These are phyloP conservation scores for Madurella fahalii DNA, from an alignment of 2,329 filamentous ascomycete species.

Conservation along the genomic window DNA sequence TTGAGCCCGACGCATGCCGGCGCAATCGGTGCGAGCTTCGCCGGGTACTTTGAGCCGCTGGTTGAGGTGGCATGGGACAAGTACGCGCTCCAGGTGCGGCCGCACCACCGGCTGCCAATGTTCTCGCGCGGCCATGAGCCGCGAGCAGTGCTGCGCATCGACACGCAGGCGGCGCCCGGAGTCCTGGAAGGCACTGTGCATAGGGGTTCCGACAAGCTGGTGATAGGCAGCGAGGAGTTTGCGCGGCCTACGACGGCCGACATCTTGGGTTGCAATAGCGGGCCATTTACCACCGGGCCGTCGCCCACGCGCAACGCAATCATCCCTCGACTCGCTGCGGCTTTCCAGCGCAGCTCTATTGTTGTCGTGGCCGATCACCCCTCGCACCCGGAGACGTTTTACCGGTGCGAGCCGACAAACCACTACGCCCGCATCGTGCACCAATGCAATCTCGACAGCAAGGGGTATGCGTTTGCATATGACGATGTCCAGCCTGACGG, in stretches of 20 bases:
- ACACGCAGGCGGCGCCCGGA: conserved; percentile 61
- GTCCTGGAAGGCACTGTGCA: conserved; percentile 48
- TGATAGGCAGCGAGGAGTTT: conserved; percentile 44
- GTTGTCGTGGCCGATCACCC: conserved; percentile 42
- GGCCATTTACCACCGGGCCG: conserved; percentile 50
- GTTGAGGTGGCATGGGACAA: conserved; percentile 42
- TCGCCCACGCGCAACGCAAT: conserved; percentile 39
- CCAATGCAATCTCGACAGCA: conserved; percentile 47
- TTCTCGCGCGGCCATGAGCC: background rate
- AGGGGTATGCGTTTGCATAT: conserved; percentile 59
- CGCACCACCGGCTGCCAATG: background rate
- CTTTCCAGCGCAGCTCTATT: conserved; percentile 53
- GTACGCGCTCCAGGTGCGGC: conserved; percentile 26
- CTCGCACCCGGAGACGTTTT: conserved; percentile 35
- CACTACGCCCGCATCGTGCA: conserved; percentile 58
- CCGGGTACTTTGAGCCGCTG: conserved; percentile 40
- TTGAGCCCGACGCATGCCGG: conserved; percentile 43
- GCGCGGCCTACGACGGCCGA: conserved; percentile 54
- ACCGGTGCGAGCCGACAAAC: conserved; percentile 45
- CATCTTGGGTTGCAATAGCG: conserved; percentile 63
- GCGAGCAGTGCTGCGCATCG: conserved; percentile 43
- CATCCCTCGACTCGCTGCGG: conserved; percentile 47
- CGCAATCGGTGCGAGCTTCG: conserved; percentile 42
- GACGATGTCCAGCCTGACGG: conserved; percentile 54
- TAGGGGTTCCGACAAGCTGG: conserved; percentile 36